phyloP scores from a whole-genome alignment of 2,329 filamentous ascomycete genomes.

The Pseudocercospora vitis region DNA sequence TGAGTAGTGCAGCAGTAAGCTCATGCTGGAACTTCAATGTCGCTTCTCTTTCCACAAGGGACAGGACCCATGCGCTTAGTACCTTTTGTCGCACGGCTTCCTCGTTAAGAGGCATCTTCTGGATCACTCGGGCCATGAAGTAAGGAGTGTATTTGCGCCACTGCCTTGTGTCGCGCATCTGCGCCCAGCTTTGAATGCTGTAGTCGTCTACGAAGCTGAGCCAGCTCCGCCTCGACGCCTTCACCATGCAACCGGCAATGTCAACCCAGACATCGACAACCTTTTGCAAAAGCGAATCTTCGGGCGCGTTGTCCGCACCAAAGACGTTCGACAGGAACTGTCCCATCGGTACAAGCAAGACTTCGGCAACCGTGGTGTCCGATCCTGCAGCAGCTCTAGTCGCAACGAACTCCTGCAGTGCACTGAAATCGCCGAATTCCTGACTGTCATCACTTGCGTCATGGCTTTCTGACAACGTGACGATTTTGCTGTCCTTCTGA shows the following conservation, averaged over 20 bases:
- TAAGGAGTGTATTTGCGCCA: slow-evolving; percentile 48
- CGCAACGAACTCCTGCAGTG: slow-evolving; percentile 47
- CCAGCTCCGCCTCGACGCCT: slow-evolving; percentile 50
- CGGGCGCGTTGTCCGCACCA: slow-evolving; percentile 56
- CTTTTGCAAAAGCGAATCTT: slow-evolving; percentile 55
- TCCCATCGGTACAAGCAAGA: slow-evolving; percentile 52
- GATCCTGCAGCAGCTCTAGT: not conserved
- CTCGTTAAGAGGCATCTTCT: slow-evolving; percentile 43
- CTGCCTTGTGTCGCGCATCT: slow-evolving; percentile 49
- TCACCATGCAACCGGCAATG: slow-evolving; percentile 47
- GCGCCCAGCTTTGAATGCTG: slow-evolving; percentile 51
- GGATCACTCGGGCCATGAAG: slow-evolving; percentile 43
- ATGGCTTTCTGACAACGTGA: slow-evolving; percentile 35
- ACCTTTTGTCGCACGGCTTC: slow-evolving; percentile 51
- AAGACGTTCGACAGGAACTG: slow-evolving; percentile 62
- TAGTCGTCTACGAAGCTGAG: slow-evolving; percentile 57
- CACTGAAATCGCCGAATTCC: slow-evolving; percentile 62
- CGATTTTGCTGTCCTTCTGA: slow-evolving; percentile 24
- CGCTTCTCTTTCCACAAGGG: slow-evolving; percentile 59
- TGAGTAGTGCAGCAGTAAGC: slow-evolving; percentile 56
- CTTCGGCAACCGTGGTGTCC: slow-evolving; percentile 38
- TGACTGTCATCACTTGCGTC: slow-evolving; percentile 59
- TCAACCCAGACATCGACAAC: slow-evolving; percentile 58
- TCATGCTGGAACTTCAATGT: slow-evolving; percentile 62
- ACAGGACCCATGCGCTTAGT: slow-evolving; percentile 55